Evolutionary conservation across 345 rosid species (phyloP), one percentile per base, ranked within the genome.

Genomic region (Melaleuca alternifolia): DNA sequence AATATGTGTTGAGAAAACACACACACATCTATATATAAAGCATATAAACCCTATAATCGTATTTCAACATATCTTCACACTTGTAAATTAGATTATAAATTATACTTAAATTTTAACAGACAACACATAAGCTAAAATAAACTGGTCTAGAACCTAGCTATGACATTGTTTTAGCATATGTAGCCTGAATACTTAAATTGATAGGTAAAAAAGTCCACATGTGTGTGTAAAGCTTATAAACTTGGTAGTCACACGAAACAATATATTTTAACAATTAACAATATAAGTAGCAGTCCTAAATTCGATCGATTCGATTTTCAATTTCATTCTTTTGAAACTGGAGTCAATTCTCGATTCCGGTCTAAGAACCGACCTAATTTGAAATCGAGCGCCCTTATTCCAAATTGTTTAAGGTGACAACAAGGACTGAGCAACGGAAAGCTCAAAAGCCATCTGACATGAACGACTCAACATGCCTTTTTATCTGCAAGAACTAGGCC

Each of bases 201-300:
- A 37, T 71, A 37, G 0, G 14, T 20, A 26, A 30, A 6, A 5
- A 6, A 18, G 2, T 37, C 26, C 14, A 10, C 26, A 18, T 2
- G 37, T 18, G 0, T 9, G 9, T 18, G 2, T 16, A 71, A 71
- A 11, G 1, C 8, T 33, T 18, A 71, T 3, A 30, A 33, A 5
- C 12, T 6, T 2, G 11, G 20, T 5, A 71, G 2, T 37, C 2
- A 0, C 18, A 2, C 0, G 0, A 71, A 9, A 1, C 18, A 4
- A 1, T 23, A 65, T 5, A 65, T 1, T 65, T 65, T 3, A 16
- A 33, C 7, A 2, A 1, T 33, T 71, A 5, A 18, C 2, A 37
- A 0, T 5, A 71, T 10, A 18, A 37, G 0, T 0, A 5, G 48
- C 0, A 18, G 24, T 5, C 5, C 4, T 10, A 0, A 11, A 1